Percentiles rank a stretch among this genome's conserved stretches.
phyloP scores from a whole-genome alignment of 2,329 filamentous ascomycete genomes.

The Macrophomina tecta region DNA sequence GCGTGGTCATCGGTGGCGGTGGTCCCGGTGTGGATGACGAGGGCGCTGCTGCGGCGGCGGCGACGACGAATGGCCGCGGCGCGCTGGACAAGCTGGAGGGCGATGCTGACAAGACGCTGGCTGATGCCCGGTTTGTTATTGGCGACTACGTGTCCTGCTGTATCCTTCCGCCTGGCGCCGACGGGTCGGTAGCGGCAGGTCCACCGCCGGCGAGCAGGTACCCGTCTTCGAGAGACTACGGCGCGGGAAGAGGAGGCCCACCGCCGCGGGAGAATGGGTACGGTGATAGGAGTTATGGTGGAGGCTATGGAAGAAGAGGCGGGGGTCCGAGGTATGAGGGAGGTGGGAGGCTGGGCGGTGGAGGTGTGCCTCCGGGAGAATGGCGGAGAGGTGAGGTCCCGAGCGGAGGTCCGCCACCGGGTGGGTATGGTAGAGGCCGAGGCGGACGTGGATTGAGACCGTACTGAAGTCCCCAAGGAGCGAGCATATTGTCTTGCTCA shows the following conservation, averaged over 20 bases:
- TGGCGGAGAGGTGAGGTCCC: conserved; percentile 72
- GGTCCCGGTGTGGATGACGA: conserved; percentile 46
- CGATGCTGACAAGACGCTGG: conserved; percentile 74
- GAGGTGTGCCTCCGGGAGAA: conserved; percentile 62
- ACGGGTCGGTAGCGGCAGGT: conserved; percentile 73
- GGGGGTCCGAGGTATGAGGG: conserved; percentile 49
- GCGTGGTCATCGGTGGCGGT: conserved; percentile 74
- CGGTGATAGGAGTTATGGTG: conserved; percentile 43
- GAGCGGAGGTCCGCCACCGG: conserved; percentile 44
- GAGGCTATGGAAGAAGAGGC: conserved; percentile 45
- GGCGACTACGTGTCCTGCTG: conserved; percentile 89
- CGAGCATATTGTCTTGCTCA: background rate
- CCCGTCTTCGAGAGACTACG: conserved; percentile 6
- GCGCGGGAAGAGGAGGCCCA: conserved; percentile 35
- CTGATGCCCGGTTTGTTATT: conserved; percentile 80
- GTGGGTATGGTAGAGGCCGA: conserved; percentile 26
- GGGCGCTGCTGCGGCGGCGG: conserved; percentile 37
- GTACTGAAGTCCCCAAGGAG: background rate
- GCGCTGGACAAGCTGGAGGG: conserved; percentile 56
- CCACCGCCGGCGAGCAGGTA: conserved; percentile 50
- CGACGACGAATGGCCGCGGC: conserved; percentile 29
- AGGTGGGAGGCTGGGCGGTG: conserved; percentile 45
- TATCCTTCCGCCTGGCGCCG: conserved; percentile 74
- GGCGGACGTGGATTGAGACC: conserved; percentile 15
- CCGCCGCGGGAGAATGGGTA: conserved; percentile 41